Evolutionary conservation across 139 green algal genomes (phyloP).

Genomic region (Chlamydomonas sp.): DNA sequence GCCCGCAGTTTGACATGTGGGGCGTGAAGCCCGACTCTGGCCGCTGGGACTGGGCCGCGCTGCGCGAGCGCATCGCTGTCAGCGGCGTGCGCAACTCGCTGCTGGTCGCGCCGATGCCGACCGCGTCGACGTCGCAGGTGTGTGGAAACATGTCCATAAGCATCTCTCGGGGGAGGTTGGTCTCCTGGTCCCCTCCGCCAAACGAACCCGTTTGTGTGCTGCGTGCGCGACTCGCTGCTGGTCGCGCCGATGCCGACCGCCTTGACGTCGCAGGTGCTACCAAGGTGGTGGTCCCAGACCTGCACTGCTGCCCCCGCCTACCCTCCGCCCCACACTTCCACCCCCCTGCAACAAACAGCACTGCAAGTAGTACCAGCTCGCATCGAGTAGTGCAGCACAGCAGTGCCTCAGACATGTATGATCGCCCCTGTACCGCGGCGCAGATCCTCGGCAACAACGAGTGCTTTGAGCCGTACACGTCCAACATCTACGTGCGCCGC

Average conservation of each 20-base stretch:
- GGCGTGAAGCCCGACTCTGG: conserved; percentile 50
- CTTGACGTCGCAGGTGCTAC: conserved; percentile 87
- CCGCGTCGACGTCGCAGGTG: conserved; percentile 78
- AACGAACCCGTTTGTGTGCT: no score
- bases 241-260: conserved; percentile 97
- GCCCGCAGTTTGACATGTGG: conserved; percentile 98
- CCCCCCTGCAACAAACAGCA: no score
- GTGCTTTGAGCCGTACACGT: conserved; percentile 90
- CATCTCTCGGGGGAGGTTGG: no score
- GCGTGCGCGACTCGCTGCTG: conserved; percentile 95
- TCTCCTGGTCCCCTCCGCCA: no score
- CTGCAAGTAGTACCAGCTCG: no score
- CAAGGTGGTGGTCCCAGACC: no score
- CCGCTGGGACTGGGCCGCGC: conserved; percentile 61
- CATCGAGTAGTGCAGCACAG: no score
- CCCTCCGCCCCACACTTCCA: no score
- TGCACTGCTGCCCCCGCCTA: no score
- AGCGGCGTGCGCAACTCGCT: conserved; percentile 94
- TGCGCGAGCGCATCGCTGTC: conserved; percentile 65
- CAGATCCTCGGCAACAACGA: conserved; percentile 95
- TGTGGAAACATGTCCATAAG: no score
- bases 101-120: conserved; percentile 96
- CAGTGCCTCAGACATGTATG: no score
- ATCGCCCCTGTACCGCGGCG: no score
- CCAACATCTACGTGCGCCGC: conserved; percentile 96